Base-by-base conservation (phyloP, 257 asterid genomes). In the Solanum commersonii region DNA sequence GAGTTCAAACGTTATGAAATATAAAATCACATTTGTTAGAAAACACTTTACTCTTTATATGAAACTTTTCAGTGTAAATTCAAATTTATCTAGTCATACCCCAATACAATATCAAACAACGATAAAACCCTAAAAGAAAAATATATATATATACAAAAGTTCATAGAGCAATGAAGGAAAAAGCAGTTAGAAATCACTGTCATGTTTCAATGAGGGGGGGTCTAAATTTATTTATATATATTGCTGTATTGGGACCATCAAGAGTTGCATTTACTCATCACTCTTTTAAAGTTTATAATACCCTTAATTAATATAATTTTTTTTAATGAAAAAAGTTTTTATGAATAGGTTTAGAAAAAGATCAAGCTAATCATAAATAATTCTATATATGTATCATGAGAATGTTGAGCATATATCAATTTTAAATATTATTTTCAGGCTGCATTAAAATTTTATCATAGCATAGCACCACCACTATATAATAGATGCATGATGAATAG, bases 141-240 rank as follows among this genome's bases (percentile, higher is more conserved):
- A 4, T 4, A 42, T 0, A 10, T 9, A 63, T 65, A n/a, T 4
- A 22, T 1, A 3, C n/a, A 23, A 22, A 59, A 59, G 12, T 22
- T 59, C 8, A 67, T 27, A 67, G 20, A 31, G 46, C 79, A 84
- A 84, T 40, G 38, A 22, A 49, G 79, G 83, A 14, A 91, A 85
- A 68, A 83, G 81, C 84, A 89, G 89, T 82, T 31, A 88, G 71
- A 86, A 85, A 88, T 90, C 95, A 89, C 93, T 63, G 85, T 92
- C 95, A 89, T 83, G 90, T 90, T 90, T 92, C 91, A 90, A 90
- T 89, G 91, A 67, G 92, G 81, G 91, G 91, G 92, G 94, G 91
- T 88, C 91, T 38, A 87, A 72, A 79, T 23, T 63, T 40, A 42
- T 42, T 10, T 85, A 33, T 37, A 38, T 37, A 38, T 29, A 29